Conservation (phyloP, 306 rosid species). For the Dicorynia guianensis region DNA sequence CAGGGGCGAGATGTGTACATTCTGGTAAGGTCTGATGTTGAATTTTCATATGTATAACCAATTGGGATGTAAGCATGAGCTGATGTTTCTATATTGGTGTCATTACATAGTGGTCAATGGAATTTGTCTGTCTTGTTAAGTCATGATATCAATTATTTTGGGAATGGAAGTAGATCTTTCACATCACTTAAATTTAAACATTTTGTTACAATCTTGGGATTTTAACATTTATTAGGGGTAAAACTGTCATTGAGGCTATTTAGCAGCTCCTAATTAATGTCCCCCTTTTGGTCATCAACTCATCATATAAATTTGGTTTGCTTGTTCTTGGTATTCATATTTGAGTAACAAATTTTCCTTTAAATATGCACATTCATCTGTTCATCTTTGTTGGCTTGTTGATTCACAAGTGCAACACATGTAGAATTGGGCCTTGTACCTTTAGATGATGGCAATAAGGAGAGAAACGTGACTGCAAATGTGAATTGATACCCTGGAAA, state of each 20-base stretch:
- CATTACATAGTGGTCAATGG: conserved; percentile 29
- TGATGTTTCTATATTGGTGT: conserved; percentile 30
- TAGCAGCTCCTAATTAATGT: background rate
- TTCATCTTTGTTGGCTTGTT: background rate
- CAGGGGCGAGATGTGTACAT: conserved; percentile 96
- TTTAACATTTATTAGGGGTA: background rate
- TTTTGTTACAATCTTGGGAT: background rate
- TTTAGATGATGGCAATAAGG: background rate
- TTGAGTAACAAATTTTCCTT: background rate
- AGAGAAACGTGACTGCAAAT: background rate
- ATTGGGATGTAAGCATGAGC: conserved; percentile 30
- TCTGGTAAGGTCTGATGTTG: conserved; percentile 66
- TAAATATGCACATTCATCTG: background rate
- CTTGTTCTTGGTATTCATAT: background rate
- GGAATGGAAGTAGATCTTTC: background rate
- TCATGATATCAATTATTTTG: background rate
- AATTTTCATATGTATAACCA: conserved; percentile 41
- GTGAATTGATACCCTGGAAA: background rate
- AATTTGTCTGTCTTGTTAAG: background rate
- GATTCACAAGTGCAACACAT: background rate
- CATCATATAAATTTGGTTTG: background rate
- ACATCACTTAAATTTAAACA: background rate
- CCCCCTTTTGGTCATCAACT: background rate
- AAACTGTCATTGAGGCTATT: background rate
- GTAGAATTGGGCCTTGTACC: background rate